phyloP scores from a whole-genome alignment of 2,329 filamentous ascomycete genomes.

The Cladosporium velox region DNA sequence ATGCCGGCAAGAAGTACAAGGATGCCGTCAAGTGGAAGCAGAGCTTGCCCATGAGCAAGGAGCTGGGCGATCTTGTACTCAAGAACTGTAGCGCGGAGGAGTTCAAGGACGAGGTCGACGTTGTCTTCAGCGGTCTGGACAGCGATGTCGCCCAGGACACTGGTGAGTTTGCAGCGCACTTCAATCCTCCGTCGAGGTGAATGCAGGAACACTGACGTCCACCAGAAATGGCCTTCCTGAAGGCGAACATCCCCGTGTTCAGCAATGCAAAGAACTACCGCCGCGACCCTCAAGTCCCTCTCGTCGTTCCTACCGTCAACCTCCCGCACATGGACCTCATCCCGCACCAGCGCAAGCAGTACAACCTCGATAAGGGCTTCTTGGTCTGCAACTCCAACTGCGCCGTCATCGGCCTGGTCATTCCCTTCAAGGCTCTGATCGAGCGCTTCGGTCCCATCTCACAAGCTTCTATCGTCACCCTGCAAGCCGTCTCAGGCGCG shows the following conservation, averaged over 20 bases:
- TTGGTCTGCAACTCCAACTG: conserved; percentile 98
- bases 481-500: conserved; percentile 92
- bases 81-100: conserved; percentile 80
- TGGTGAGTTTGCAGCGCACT: conserved; percentile 55
- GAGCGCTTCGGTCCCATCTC: conserved; percentile 77
- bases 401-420: conserved; percentile 93
- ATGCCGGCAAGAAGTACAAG: conserved; percentile 89
- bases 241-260: conserved; percentile 86
- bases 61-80: conserved; percentile 77
- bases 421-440: conserved; percentile 89
- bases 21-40: conserved; percentile 97
- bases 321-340: conserved; percentile 83
- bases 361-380: conserved; percentile 79
- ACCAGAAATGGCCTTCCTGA: conserved; percentile 84
- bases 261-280: conserved; percentile 98
- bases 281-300: conserved; percentile 82
- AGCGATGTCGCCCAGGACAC: conserved; percentile 90
- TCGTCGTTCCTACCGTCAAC: conserved; percentile 95
- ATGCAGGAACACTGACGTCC: conserved; percentile 19
- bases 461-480: conserved; percentile 82
- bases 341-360: conserved; percentile 77
- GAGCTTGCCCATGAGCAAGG: conserved; percentile 73
- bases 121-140: conserved; percentile 91
- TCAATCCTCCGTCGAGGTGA: neutral
- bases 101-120: conserved; percentile 79